Evolutionary conservation across 495 filamentous ascomycete species (phyloP).

Genomic region (Tirmania nivea): DNA sequence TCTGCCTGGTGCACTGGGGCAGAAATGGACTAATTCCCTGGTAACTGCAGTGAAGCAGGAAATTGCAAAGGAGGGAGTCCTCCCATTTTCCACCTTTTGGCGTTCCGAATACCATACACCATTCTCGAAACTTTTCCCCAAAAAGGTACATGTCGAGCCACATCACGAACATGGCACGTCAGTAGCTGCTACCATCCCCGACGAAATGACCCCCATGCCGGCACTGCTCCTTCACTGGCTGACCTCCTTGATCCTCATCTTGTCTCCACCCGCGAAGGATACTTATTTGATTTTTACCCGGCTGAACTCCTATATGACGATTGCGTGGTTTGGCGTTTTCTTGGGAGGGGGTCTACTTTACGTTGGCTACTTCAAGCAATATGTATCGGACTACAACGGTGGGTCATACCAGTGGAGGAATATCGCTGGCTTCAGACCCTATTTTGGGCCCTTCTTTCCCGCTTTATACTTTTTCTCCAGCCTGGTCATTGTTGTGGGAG

Average conservation of each 20-base stretch:
- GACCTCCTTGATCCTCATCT: constrained; percentile 23
- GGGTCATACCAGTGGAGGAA: constrained; percentile 1
- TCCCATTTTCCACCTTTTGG: constrained; percentile 29
- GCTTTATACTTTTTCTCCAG: constrained; percentile 9
- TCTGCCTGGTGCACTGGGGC: too few relatives aligned
- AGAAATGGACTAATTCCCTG: too few relatives aligned
- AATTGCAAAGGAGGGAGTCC: constrained; percentile 31
- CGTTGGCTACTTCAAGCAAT: constrained; percentile 1
- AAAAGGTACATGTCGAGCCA: background rate
- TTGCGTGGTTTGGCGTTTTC: constrained; percentile 13
- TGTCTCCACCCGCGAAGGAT: constrained; percentile 5
- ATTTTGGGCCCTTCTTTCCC: constrained; percentile 7
- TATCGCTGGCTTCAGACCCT: constrained; percentile 5
- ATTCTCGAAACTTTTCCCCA: constrained; percentile 12
- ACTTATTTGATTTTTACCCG: constrained; percentile 6
- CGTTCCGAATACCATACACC: constrained; percentile 22
- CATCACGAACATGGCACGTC: background rate
- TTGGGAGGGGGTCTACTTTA: constrained; percentile 9
- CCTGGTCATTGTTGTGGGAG: constrained; percentile 5
- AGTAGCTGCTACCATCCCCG: constrained; percentile 3
- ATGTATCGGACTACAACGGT: background rate
- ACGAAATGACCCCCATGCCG: constrained; percentile 24
- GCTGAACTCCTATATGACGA: constrained; percentile 12
- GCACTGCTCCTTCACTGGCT: constrained; percentile 27
- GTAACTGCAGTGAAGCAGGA: constrained; percentile 27